Base-by-base conservation (phyloP, 2,329 filamentous ascomycete species). In the Fusarium goolgardi region DNA sequence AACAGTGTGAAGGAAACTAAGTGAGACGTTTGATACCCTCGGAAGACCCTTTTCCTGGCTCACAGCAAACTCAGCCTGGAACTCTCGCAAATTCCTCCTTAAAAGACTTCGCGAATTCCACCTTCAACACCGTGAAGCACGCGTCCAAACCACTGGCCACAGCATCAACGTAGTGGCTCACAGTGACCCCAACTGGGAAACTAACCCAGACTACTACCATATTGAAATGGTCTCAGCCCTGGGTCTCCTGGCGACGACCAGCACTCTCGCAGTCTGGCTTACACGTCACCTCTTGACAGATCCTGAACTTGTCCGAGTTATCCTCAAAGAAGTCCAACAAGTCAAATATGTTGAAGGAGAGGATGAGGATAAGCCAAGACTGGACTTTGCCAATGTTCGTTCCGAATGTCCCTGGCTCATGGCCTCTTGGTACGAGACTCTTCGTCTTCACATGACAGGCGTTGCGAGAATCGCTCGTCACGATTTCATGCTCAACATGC, bases 191-290 rank as follows among this genome's bases (percentile, higher is more conserved):
- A 18, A 74, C 47, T 77, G 75, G 75, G 74, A 77, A 32, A 71
- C 52, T 13, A 77, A 77, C 59, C 60, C 63, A 6, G 75, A 77
- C 57, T 77, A 77, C 53, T 77, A 74, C 55, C 71, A 74, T 11
- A 73, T 76, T 21, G 75, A 77, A 53, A 75, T 77, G 65, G 73
- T 77, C 35, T 73, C 75, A 34, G 75, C 75, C 5, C 67, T 77
- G 16, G 75, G 75, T 12, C 71, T 77, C 2, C 64, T 77, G 4
- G 72, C 73, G 11, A 77, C 75, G 0, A 73, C 75, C 1, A 77
- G 75, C 56, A 76, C 75, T 1, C 70, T 77, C 12, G 65, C 71
- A 10, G 73, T 75, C 25, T 77, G 75, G 75, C 68, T 77, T 7
- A 60, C 73, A 29, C 72, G 75, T 15, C 71, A 77, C 27, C 65